Base-by-base conservation (phyloP, 1,139 yeast genomes). In the Diutina scorzettiae region DNA sequence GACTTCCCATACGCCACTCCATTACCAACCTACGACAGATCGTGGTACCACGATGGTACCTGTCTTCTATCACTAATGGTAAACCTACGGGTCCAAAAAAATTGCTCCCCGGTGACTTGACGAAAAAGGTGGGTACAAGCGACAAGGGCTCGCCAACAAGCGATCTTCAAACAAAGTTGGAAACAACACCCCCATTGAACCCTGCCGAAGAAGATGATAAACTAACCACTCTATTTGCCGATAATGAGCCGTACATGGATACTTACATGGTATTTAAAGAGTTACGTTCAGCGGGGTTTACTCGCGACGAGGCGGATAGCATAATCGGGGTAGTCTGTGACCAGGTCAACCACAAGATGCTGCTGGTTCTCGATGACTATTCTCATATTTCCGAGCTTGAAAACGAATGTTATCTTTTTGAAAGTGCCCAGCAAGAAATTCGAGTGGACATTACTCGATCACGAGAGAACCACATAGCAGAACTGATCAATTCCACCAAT, bases 351-450 rank as follows among this genome's bases (percentile, higher is more conserved):
- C 54, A 69, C 17, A 73, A 81, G 44, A 65, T 87, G 43, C 63
- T 72, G 5, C 73, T 75, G 51, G 64, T 83, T 37, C 69, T 77
- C 29, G 69, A 72, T 2, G 73, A 72, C 47, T 77, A 75, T 53
- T 69, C 86, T 7, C 84, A 85, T 30, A 62, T 64, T 21, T 75
- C 76, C 49, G 95, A 85, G 49, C 65, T 86, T 16, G 95, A 86
- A 48, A 89, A 87, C 53, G 96, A 87, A 53, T 73, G 77, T 20
- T 91, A 91, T 56, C 63, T 91, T 24, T 89, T 87, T 59, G 93
- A 87, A 55, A 94, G 96, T 40, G 96, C 96, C 0, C 85, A 87
- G 50, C 82, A 91, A 45, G 97, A 91, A 57, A 63, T 91, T 36
- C 60, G 83, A 42, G 86, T 84, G 32, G 96, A 87, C 52, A 75